Conservation (phyloP, 163 green algal genomes). For the Scenedesmus sp. region DNA sequence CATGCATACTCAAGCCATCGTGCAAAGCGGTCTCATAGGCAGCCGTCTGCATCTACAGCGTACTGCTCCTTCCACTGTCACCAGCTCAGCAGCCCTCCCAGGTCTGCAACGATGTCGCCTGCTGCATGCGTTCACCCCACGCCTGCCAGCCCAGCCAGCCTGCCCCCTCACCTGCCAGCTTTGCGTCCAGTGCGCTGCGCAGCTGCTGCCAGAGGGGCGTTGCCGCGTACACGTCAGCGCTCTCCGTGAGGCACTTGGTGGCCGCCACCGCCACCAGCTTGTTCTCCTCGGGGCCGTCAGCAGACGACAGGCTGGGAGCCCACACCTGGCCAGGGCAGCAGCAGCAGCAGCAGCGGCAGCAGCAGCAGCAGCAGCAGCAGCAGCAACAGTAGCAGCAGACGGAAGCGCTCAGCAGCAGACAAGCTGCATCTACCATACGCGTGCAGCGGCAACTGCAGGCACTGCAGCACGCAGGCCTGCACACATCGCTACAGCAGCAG, state of each 20-base stretch:
- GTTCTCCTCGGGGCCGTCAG: constrained; percentile 66
- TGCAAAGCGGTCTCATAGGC: too few relatives aligned
- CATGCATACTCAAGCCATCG: too few relatives aligned
- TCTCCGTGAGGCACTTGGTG: constrained; percentile 72
- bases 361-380: constrained; percentile 7
- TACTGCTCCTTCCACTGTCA: too few relatives aligned
- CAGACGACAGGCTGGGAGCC: constrained; percentile 62
- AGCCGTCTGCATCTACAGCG: too few relatives aligned
- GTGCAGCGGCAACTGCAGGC: neutral
- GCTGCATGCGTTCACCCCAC: neutral
- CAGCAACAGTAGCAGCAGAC: neutral
- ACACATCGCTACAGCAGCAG: neutral
- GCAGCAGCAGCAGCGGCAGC: neutral
- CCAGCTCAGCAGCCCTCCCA: too few relatives aligned
- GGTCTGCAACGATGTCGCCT: neutral
- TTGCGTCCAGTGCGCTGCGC: constrained; percentile 58
- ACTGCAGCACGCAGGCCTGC: neutral
- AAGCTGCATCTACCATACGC: neutral
- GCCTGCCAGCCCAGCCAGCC: neutral
- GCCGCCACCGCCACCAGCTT: constrained; percentile 78
- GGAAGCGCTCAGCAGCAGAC: neutral
- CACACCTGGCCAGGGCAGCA: constrained; percentile 61
- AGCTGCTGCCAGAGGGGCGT: constrained; percentile 59
- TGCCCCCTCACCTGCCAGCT: constrained; percentile 53
- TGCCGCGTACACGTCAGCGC: constrained; percentile 53